Conservation (phyloP, 306 rosid species). For the Aeschynomene evenia region DNA sequence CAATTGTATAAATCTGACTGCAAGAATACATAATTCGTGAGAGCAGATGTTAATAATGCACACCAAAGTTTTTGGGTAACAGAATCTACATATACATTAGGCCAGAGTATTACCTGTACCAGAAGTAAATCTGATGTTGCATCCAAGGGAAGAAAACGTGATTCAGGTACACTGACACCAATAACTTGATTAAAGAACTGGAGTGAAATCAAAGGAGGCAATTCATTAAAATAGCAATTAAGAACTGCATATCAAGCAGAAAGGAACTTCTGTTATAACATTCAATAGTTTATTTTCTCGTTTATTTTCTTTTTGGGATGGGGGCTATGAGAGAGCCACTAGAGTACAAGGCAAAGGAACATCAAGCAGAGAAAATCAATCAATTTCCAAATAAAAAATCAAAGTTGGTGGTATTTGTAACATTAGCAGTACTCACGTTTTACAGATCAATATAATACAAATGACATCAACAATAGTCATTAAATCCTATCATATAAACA, state of each 20-base stretch:
- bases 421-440: not conserved
- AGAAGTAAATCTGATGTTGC: conserved; percentile 65
- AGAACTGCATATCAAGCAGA: not conserved
- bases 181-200: conserved; percentile 58
- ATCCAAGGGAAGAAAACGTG: conserved; percentile 55
- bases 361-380: too few species aligned
- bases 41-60: not conserved
- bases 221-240: conserved; percentile 17
- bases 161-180: conserved; percentile 58
- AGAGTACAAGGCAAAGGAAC: not conserved
- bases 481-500: not conserved
- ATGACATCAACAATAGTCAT: not conserved
- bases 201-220: conserved; percentile 13
- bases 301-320: not conserved
- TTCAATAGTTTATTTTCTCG: conserved; percentile 3
- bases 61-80: not conserved
- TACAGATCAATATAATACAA: not conserved
- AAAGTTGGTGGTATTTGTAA: not conserved
- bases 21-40: conserved; percentile 30
- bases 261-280: not conserved
- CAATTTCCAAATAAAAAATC: not conserved
- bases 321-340: not conserved
- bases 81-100: conserved; percentile 1
- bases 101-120: conserved; percentile 51
- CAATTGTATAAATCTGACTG: conserved; percentile 69